These are phyloP conservation scores for Vanderwaltozyma polyspora DNA, from an alignment of 805 yeast species.

Conservation along the genomic window DNA sequence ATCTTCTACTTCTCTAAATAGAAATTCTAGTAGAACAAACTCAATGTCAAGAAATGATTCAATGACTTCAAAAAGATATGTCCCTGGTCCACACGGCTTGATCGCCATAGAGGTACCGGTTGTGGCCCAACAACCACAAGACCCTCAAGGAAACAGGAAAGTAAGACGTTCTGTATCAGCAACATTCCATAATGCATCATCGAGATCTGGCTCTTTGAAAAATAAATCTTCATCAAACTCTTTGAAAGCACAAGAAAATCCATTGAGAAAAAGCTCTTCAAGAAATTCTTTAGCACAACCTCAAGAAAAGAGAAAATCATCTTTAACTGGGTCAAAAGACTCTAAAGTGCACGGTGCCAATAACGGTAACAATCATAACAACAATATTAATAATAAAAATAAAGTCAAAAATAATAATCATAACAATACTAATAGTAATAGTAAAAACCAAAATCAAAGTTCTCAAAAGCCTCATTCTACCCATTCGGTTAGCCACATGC, in stretches of 20 bases:
- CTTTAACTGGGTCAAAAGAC: constrained; percentile 3
- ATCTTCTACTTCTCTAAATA: too few relatives aligned
- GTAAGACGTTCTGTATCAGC: constrained; percentile 10
- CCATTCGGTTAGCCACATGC: neutral
- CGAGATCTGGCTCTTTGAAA: constrained; percentile 1
- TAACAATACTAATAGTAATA: too few relatives aligned
- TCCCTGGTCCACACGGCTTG: constrained; percentile 66
- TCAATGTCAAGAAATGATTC: too few relatives aligned
- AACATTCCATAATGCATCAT: neutral
- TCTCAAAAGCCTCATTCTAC: constrained; percentile 1
- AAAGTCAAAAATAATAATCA: too few relatives aligned
- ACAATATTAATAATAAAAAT: too few relatives aligned
- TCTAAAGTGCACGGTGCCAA: neutral
- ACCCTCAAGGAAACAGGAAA: neutral
- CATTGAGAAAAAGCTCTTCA: too few relatives aligned
- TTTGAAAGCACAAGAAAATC: constrained; percentile 1
- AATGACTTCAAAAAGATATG: constrained; percentile 60
- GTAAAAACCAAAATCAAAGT: too few relatives aligned
- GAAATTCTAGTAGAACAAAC: too few relatives aligned
- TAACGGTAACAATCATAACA: too few relatives aligned
- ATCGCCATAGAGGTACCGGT: constrained; percentile 60
- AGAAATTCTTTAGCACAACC: neutral
- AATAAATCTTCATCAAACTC: constrained; percentile 7
- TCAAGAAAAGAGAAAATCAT: constrained; percentile 6
- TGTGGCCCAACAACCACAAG: constrained; percentile 1